phyloP scores from a whole-genome alignment of 1,139 yeast species.

The Magnusiomyces ingens region DNA sequence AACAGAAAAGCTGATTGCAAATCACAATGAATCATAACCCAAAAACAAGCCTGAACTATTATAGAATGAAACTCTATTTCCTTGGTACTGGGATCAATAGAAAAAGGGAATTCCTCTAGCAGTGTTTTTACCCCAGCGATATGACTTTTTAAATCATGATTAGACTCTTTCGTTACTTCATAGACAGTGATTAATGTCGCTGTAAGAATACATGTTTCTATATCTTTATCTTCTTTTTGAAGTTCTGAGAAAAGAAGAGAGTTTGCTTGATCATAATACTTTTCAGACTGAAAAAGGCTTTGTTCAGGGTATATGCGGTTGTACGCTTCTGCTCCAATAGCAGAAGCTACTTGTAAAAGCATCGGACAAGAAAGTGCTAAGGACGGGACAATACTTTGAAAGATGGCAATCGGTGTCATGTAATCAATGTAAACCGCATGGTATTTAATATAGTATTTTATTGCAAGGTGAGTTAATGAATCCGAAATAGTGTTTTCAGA shows the following conservation, averaged over 20 bases:
- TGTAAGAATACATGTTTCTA: constrained; percentile 3
- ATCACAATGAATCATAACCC: constrained; percentile 5
- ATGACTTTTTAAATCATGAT: constrained; percentile 3
- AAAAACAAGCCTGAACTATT: constrained; percentile 2
- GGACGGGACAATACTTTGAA: constrained; percentile 13
- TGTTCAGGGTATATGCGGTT: neutral
- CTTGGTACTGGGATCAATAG: neutral
- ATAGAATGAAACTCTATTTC: neutral
- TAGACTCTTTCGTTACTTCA: neutral
- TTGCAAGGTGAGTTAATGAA: constrained; percentile 2
- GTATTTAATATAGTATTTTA: constrained; percentile 10
- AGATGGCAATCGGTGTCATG: constrained; percentile 13
- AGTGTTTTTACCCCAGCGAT: constrained; percentile 5
- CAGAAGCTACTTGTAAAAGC: constrained; percentile 12
- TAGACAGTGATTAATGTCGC: constrained; percentile 4
- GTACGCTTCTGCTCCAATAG: constrained; percentile 11
- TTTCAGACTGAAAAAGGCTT: neutral
- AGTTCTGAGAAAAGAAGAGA: neutral
- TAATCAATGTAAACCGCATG: constrained; percentile 14
- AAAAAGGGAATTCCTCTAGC: constrained; percentile 4
- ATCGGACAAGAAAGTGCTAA: constrained; percentile 14
- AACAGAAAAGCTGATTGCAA: neutral
- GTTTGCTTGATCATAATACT: constrained; percentile 3
- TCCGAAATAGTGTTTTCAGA: constrained; percentile 7
- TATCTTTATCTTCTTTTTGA: neutral